These are phyloP conservation scores for Fraxinus excelsior DNA, from an alignment of 257 asterid genomes.

Conservation along the genomic window DNA sequence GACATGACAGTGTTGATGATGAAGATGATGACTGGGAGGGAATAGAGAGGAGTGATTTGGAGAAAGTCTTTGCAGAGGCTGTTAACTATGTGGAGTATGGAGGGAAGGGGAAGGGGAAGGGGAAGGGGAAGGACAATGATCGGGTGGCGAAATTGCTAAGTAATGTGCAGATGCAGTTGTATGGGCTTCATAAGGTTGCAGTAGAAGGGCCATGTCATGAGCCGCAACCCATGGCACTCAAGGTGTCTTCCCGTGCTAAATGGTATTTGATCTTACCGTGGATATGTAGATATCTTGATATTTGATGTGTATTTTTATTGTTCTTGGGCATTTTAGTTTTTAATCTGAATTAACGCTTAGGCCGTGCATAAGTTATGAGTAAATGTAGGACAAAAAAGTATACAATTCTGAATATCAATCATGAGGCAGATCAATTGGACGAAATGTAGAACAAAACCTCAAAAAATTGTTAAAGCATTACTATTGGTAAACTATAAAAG, in stretches of 20 bases:
- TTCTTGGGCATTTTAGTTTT: constrained; percentile 5
- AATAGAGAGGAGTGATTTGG: constrained; percentile 88
- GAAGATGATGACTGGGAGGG: constrained; percentile 89
- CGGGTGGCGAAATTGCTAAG: constrained; percentile 39
- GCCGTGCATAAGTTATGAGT: neutral
- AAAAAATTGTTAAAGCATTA: neutral
- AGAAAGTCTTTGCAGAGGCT: constrained; percentile 73
- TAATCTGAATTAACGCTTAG: neutral
- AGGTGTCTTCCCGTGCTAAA: constrained; percentile 75
- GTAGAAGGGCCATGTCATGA: constrained; percentile 80
- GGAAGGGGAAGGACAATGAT: constrained; percentile 37
- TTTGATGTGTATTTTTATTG: neutral
- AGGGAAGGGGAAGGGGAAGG: constrained; percentile 39
- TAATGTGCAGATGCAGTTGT: constrained; percentile 63
- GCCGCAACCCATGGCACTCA: constrained; percentile 82
- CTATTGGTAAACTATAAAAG: neutral
- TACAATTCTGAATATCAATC: neutral
- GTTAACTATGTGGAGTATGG: constrained; percentile 67
- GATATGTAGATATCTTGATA: neutral
- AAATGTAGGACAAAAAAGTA: neutral
- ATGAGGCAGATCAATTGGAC: neutral
- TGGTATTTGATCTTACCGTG: constrained; percentile 57
- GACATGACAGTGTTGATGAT: constrained; percentile 21
- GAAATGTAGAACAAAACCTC: neutral
- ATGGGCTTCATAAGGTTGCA: constrained; percentile 82